These are phyloP conservation scores for Cladosporium sp. DNA, from an alignment of 2,329 filamentous ascomycete genomes.

Conservation along the genomic window DNA sequence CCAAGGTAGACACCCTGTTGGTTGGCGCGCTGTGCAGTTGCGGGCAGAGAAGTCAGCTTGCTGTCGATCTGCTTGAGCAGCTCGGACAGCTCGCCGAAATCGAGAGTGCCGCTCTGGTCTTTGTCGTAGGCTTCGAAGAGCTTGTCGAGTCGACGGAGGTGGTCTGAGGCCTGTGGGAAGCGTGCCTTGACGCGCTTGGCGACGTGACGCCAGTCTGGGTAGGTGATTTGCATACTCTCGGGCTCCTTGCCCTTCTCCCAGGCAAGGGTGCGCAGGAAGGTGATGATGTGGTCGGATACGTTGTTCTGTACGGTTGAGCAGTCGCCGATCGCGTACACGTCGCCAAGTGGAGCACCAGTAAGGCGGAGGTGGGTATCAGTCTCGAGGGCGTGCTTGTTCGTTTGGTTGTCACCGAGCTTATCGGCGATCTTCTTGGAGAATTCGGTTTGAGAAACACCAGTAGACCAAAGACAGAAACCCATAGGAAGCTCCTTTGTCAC, in stretches of 20 bases:
- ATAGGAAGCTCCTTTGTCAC: conserved; percentile 91
- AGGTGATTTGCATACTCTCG: conserved; percentile 79
- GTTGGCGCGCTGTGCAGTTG: conserved; percentile 92
- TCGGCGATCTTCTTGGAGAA: conserved; percentile 72
- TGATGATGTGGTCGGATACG: conserved; percentile 82
- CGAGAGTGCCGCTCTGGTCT: conserved; percentile 86
- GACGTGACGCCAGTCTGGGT: conserved; percentile 81
- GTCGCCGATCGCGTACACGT: conserved; percentile 95
- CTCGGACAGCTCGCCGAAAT: conserved; percentile 87
- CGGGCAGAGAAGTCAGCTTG: conserved; percentile 89
- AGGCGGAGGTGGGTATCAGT: conserved; percentile 91
- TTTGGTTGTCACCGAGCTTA: conserved; percentile 70
- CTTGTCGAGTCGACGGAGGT: conserved; percentile 83
- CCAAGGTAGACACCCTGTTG: conserved; percentile 93
- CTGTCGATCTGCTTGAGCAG: conserved; percentile 87
- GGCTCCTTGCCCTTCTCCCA: conserved; percentile 91
- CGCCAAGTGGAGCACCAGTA: conserved; percentile 81
- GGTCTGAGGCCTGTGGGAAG: conserved; percentile 85
- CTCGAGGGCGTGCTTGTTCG: conserved; percentile 85
- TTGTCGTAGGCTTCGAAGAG: conserved; percentile 90
- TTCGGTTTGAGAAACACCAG: conserved; percentile 81
- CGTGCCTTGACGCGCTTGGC: conserved; percentile 78
- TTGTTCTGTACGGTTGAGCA: conserved; percentile 98
- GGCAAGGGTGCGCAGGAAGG: conserved; percentile 81
- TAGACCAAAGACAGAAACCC: conserved; percentile 97